Evolutionary conservation across 2,329 filamentous ascomycete genomes (phyloP).

Genomic region (Aspergillus aculeatinus): DNA sequence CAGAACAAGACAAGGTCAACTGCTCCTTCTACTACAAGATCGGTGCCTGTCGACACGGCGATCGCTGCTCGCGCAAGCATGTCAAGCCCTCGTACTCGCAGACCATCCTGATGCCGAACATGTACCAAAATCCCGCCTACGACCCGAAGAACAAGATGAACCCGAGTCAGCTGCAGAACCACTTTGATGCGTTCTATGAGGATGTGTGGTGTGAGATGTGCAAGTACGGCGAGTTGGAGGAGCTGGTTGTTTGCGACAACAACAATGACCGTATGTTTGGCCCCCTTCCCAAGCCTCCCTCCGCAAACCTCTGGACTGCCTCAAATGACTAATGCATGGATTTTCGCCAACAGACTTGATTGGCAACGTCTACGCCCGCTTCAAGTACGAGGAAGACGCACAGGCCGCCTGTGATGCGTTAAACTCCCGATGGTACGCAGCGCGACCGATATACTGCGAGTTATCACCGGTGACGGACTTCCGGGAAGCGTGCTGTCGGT

Average conservation of each 20-base stretch:
- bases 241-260: conserved; percentile 98
- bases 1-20: conserved; percentile 99
- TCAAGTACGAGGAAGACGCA: conserved; percentile 98
- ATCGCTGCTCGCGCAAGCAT: conserved; percentile 96
- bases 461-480: conserved; percentile 96
- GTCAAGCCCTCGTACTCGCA: conserved; percentile 98
- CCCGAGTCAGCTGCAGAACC: conserved; percentile 90
- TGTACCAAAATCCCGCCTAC: conserved; percentile 98
- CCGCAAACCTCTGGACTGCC: not conserved
- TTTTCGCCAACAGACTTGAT: conserved; percentile 67
- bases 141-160: conserved; percentile 98
- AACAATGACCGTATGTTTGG: conserved; percentile 83
- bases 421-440: conserved; percentile 95
- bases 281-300: not conserved
- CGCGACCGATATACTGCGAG: conserved; percentile 96
- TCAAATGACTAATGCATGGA: conserved; percentile 15
- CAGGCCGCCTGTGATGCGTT: conserved; percentile 91
- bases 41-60: conserved; percentile 95
- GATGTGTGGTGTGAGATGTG: conserved; percentile 99
- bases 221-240: conserved; percentile 96
- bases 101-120: conserved; percentile 95
- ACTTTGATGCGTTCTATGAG: conserved; percentile 99
- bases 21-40: conserved; percentile 99
- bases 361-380: conserved; percentile 97
- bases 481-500: conserved; percentile 90